These are phyloP conservation scores for Ophiobolus disseminans DNA, from an alignment of 2,329 filamentous ascomycete genomes.

Conservation along the genomic window DNA sequence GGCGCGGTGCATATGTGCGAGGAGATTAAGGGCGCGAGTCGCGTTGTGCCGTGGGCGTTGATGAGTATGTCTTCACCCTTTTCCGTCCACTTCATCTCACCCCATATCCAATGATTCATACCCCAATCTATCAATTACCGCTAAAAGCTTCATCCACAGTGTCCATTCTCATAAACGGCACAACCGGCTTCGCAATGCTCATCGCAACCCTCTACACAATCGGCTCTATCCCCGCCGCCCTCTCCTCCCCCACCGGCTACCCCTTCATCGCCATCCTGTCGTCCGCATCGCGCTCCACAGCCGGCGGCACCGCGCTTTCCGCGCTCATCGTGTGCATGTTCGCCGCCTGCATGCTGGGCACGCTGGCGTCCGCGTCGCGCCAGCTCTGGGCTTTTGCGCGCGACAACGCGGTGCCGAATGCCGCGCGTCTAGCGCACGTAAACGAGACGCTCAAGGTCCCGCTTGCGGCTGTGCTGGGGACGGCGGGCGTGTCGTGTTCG, in stretches of 20 bases:
- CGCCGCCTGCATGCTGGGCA: slow-evolving; percentile 29
- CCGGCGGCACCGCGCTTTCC: slow-evolving; percentile 26
- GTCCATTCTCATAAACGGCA: slow-evolving; percentile 39
- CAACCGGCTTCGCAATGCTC: slow-evolving; percentile 41
- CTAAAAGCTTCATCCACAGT: background rate
- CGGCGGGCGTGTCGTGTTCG: slow-evolving; percentile 9
- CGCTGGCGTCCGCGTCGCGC: slow-evolving; percentile 33
- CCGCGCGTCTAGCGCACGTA: slow-evolving; percentile 16
- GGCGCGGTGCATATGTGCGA: slow-evolving; percentile 28
- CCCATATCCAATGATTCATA: too few relatives aligned
- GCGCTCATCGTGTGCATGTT: slow-evolving; percentile 31
- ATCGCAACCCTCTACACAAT: slow-evolving; percentile 49
- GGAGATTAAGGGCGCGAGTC: slow-evolving; percentile 16
- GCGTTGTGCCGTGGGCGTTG: slow-evolving; percentile 4
- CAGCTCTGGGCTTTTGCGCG: slow-evolving; percentile 35
- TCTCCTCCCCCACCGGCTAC: slow-evolving; percentile 41
- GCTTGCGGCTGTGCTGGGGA: slow-evolving; percentile 16
- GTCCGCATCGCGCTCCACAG: slow-evolving; percentile 22
- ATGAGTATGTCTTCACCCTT: slow-evolving; percentile 9
- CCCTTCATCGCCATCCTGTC: slow-evolving; percentile 48
- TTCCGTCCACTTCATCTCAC: background rate
- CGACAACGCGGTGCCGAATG: slow-evolving; percentile 44
- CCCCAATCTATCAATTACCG: too few relatives aligned
- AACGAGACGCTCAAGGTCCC: slow-evolving; percentile 25
- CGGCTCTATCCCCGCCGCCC: slow-evolving; percentile 33